These are phyloP conservation scores for Gomphus bonarii DNA, from an alignment of 1,284 basidiomycete genomes.

Conservation along the genomic window DNA sequence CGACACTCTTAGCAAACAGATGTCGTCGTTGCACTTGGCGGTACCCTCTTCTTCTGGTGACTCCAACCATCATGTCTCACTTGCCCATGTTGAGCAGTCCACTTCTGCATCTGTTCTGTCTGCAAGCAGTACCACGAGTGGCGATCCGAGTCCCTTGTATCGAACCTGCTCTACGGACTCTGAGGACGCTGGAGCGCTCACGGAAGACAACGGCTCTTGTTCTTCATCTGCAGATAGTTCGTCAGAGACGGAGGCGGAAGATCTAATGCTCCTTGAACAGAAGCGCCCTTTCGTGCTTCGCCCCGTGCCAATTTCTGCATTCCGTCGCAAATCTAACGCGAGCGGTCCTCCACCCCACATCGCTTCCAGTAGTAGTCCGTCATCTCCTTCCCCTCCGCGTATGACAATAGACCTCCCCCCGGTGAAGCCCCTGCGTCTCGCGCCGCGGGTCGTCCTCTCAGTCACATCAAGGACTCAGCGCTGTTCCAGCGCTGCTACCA, in stretches of 20 bases:
- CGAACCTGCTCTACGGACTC: constrained; percentile 1
- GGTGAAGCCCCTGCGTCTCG: constrained; percentile 1
- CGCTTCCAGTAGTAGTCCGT: neutral
- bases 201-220: constrained; percentile 2
- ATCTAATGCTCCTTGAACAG: neutral
- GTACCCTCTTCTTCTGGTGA: neutral
- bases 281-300: neutral
- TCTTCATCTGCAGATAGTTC: neutral
- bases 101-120: neutral
- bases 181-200: neutral
- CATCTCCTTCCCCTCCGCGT: neutral
- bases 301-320: neutral
- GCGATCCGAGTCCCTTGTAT: neutral
- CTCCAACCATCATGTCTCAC: neutral
- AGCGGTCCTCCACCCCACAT: neutral
- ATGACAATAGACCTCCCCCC: neutral
- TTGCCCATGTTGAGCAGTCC: neutral
- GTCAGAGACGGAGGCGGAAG: neutral
- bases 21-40: neutral
- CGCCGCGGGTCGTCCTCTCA: neutral
- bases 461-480: neutral
- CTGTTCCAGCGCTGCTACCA: neutral
- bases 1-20: neutral
- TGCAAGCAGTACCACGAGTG: neutral
- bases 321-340: neutral